A percentile compares a stretch with the other conserved stretches of the same genome.
Conservation (phyloP, 1,139 yeast genomes). For the Candida buenavistaensis region DNA sequence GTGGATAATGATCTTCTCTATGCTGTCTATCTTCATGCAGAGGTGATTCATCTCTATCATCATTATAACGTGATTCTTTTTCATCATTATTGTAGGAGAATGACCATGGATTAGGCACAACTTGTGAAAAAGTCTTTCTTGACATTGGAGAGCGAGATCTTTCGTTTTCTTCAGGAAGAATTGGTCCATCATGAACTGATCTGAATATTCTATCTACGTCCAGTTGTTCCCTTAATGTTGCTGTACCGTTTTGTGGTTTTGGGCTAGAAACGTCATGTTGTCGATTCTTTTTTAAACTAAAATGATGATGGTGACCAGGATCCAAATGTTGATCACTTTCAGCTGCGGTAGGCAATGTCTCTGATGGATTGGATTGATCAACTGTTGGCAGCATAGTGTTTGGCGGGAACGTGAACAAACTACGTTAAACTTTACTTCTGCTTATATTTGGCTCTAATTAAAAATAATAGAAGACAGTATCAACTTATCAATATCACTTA, state of each 20-base stretch:
- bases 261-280: not conserved
- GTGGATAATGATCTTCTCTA: constrained; percentile 16
- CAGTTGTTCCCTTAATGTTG: constrained; percentile 8
- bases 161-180: not conserved
- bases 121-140: constrained; percentile 21
- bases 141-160: constrained; percentile 8
- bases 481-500: too few relatives aligned
- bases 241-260: not conserved
- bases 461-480: too few relatives aligned
- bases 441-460: too few relatives aligned
- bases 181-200: constrained; percentile 7
- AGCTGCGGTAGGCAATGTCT: not conserved
- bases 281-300: too few relatives aligned
- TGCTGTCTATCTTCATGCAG: not conserved
- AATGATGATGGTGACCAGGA: not conserved
- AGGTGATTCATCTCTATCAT: constrained; percentile 16
- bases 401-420: not conserved
- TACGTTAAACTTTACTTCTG: not conserved
- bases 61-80: constrained; percentile 28
- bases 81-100: constrained; percentile 25
- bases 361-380: not conserved
- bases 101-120: constrained; percentile 30
- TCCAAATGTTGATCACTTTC: not conserved
- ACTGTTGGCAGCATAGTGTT: constrained; percentile 5
- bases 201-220: constrained; percentile 8